phyloP scores from a whole-genome alignment of 208 protist genomes.

The Crithidia bombi region DNA sequence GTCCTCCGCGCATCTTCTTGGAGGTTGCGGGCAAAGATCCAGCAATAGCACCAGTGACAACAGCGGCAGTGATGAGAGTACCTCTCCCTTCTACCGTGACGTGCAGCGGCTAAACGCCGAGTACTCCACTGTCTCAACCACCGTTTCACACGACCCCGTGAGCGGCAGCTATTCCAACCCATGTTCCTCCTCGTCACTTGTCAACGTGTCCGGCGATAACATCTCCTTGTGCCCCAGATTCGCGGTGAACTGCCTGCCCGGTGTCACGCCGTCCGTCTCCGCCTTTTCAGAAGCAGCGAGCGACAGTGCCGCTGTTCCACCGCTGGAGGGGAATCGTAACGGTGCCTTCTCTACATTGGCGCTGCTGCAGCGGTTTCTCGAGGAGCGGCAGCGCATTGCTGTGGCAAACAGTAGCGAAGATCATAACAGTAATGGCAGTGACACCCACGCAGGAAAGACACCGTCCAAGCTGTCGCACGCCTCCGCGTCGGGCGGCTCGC shows the following conservation, averaged over 20 bases:
- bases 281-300: constrained; percentile 6
- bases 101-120: constrained; percentile 7
- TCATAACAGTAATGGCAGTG: no score
- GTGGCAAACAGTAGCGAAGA: neutral
- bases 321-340: neutral
- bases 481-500: neutral
- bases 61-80: neutral
- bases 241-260: neutral
- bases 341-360: constrained; percentile 8
- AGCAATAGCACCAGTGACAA: neutral
- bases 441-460: neutral
- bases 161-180: neutral
- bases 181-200: neutral
- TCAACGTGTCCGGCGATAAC: neutral
- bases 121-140: constrained; percentile 7
- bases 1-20: neutral
- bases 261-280: neutral
- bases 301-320: neutral
- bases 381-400: neutral
- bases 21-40: neutral
- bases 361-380: constrained; percentile 19
- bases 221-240: neutral
- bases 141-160: constrained; percentile 1
- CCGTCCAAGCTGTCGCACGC: neutral
- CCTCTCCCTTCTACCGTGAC: neutral